Evolutionary conservation across 495 filamentous ascomycete genomes (phyloP).

Genomic region (Aspergillus ostianus): DNA sequence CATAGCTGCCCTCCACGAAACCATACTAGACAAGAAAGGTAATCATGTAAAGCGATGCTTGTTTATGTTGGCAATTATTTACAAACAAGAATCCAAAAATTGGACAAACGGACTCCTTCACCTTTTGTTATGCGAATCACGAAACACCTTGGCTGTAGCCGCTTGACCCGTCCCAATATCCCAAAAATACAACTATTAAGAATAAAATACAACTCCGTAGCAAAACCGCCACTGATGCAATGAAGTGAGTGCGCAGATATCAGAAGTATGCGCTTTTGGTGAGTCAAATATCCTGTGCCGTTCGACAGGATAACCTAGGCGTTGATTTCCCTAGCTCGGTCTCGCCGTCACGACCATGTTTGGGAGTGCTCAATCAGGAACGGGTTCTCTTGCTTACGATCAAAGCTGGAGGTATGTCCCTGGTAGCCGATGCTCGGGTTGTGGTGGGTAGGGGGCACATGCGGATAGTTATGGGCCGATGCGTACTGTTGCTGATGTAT

Average conservation of each 20-base stretch:
- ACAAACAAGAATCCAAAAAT: not conserved
- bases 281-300: not conserved
- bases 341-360: not conserved
- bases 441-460: constrained; percentile 26
- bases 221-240: not conserved
- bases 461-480: constrained; percentile 19
- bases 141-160: not conserved
- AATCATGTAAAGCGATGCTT: not conserved
- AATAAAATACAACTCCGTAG: not conserved
- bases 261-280: not conserved
- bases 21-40: too few species aligned
- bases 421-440: constrained; percentile 22
- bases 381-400: not conserved
- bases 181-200: not conserved
- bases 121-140: not conserved
- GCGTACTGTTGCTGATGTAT: constrained; percentile 36
- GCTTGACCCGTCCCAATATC: not conserved
- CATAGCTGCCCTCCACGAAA: not conserved
- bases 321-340: too few species aligned
- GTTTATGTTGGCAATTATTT: not conserved
- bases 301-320: not conserved
- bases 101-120: not conserved
- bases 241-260: not conserved
- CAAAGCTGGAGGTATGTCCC: not conserved
- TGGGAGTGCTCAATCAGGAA: not conserved